Evolutionary conservation across 805 yeast species (phyloP).

Genomic region (Lipomyces yamadae): DNA sequence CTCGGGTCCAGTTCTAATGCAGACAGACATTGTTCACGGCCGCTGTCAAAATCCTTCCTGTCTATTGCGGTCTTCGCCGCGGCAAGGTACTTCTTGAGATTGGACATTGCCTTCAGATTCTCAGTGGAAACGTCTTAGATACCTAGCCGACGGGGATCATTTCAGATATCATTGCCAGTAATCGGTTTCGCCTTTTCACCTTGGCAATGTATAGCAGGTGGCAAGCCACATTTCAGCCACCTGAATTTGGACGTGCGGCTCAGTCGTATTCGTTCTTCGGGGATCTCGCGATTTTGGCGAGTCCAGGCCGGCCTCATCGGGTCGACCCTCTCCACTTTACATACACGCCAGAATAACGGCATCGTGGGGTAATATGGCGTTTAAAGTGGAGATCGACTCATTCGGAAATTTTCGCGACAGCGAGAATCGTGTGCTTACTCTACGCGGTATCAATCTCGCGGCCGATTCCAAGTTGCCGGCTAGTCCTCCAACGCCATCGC

Average conservation of each 20-base stretch:
- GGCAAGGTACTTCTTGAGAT: slow-evolving; percentile 25
- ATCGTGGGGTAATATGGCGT: slow-evolving; percentile 20
- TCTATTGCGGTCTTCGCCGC: slow-evolving; percentile 44
- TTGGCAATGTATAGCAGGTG: background rate
- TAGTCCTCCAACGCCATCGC: slow-evolving; percentile 54
- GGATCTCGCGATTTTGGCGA: no score
- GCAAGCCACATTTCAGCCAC: background rate
- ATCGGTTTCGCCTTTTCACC: background rate
- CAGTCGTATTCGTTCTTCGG: no score
- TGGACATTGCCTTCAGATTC: slow-evolving; percentile 19
- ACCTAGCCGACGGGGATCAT: background rate
- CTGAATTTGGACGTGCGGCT: no score
- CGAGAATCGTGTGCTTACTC: slow-evolving; percentile 61
- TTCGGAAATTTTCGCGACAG: slow-evolving; percentile 54
- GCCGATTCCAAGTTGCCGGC: slow-evolving; percentile 73
- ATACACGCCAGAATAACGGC: background rate
- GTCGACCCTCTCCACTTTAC: background rate
- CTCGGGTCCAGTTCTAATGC: slow-evolving; percentile 60
- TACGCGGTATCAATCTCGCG: slow-evolving; percentile 84
- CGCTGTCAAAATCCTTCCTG: slow-evolving; percentile 63
- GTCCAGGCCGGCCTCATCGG: background rate
- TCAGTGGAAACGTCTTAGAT: background rate
- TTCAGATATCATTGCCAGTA: background rate
- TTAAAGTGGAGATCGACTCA: slow-evolving; percentile 27
- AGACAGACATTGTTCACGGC: slow-evolving; percentile 59